Conservation (phyloP, 805 yeast species). For the Ascoidea asiatica region DNA sequence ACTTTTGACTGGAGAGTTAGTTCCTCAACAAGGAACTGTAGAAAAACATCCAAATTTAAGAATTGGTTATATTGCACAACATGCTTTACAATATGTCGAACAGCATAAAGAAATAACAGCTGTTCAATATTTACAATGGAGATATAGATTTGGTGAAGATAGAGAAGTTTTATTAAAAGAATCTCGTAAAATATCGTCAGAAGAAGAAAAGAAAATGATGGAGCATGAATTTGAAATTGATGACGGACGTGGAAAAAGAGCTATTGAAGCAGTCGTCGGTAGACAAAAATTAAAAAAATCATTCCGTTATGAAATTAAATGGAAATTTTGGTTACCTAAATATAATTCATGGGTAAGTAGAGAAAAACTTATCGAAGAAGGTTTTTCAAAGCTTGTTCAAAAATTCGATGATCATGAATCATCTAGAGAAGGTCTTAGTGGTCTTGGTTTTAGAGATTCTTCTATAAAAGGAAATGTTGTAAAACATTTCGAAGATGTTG, state of each 20-base stretch:
- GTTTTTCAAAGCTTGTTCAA: conserved; percentile 84
- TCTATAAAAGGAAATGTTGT: too few relatives aligned
- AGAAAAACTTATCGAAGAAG: conserved; percentile 67
- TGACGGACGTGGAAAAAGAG: conserved; percentile 83
- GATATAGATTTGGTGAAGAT: conserved; percentile 95
- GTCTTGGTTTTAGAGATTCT: conserved; percentile 93
- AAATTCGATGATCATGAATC: conserved; percentile 99
- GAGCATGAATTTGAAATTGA: conserved; percentile 62
- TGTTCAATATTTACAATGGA: conserved; percentile 96
- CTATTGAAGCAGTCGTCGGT: conserved; percentile 89
- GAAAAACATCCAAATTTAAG: conserved; percentile 98
- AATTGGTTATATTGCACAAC: conserved; percentile 98
- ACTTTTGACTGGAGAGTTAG: conserved; percentile 80
- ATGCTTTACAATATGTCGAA: conserved; percentile 94
- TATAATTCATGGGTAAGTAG: conserved; percentile 89
- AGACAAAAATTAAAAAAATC: conserved; percentile 93
- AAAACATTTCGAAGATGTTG: conserved; percentile 96
- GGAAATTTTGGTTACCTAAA: conserved; percentile 87
- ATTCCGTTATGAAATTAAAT: conserved; percentile 93
- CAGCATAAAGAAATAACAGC: conserved; percentile 97
- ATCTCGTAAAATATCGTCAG: conserved; percentile 74
- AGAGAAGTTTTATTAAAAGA: conserved; percentile 92
- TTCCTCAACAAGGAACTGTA: conserved; percentile 78
- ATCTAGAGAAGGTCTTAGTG: conserved; percentile 92
- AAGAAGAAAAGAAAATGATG: conserved; percentile 67